Evolutionary conservation across 345 rosid species (phyloP), one percentile per base, ranked within the genome.

Genomic region (Eucalyptus tenuipes): DNA sequence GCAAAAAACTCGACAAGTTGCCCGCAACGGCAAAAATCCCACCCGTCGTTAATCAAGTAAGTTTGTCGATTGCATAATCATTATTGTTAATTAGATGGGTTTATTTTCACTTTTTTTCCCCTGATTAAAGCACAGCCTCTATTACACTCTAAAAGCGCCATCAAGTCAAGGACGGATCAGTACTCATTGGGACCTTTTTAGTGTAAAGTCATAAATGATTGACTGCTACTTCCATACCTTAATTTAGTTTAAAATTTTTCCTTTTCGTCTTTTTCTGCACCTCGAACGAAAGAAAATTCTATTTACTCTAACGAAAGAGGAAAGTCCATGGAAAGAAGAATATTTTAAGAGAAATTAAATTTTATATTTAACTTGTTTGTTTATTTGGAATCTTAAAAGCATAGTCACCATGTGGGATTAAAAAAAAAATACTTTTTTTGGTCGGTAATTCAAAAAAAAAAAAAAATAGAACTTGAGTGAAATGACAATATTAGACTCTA

Each of bases 11-110:
- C 25, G 40, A 85, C 37, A 59, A 7, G 22, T n/a, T 91, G 45
- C 87, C 88, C 3, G 49, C 89, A 33, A 29, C 79, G 18, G 89
- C 89, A 18, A 87, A 79, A 33, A 85, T 91, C 88, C 90, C 90
- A 84, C 92, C 89, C 5, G 64, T 85, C 8, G 91, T 90, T 20
- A 88, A 91, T 82, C 91, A 91, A 89, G 92, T 88, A 81, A 89
- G 91, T 75, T 75, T 24, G 55, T 52, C 55, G 55, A 42, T 75
- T 18, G 82, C 6, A 3, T 31, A 18, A 16, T 75, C 11, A 10
- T 5, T 5, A 10, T 37, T 7, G 82, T 75, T 37, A 37, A 47
- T 37, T 10, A 22, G 44, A 22, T 20, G 82, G 47, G 14, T 37
- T 13, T 75, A 8, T 33, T 33, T 16, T 33, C 80, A 68, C 13